These are phyloP conservation scores for Xylaria arbuscula DNA, from an alignment of 2,329 filamentous ascomycete species.

Conservation along the genomic window DNA sequence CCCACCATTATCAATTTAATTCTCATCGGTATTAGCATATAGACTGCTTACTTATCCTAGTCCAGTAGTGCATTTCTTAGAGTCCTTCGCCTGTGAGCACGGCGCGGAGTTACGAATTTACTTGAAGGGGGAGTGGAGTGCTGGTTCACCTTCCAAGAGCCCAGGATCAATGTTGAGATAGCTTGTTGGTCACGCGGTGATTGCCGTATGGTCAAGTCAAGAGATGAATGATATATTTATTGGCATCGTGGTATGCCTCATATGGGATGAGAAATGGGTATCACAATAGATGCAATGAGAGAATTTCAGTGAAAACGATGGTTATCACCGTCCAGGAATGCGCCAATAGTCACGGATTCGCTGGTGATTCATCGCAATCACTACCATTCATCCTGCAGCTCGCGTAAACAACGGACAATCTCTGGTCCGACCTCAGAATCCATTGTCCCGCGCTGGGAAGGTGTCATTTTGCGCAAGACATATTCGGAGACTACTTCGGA, in stretches of 20 bases:
- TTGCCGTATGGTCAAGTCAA: not conserved
- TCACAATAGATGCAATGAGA: conserved; percentile 4
- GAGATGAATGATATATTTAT: not conserved
- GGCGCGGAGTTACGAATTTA: not conserved
- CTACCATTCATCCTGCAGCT: conserved; percentile 56
- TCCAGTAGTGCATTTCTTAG: no score
- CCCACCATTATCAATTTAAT: no score
- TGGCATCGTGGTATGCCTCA: not conserved
- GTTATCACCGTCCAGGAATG: not conserved
- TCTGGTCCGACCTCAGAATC: conserved; percentile 63
- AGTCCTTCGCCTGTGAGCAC: no score
- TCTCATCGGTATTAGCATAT: no score
- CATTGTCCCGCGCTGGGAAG: conserved; percentile 62
- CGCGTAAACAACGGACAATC: conserved; percentile 62
- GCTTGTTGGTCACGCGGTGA: not conserved
- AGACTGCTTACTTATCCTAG: no score
- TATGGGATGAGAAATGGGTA: conserved; percentile 2
- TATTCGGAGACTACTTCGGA: conserved; percentile 76
- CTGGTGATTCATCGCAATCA: not conserved
- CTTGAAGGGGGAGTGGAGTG: not conserved
- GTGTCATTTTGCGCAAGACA: conserved; percentile 76
- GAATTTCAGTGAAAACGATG: not conserved
- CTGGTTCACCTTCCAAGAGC: not conserved
- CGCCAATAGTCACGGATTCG: not conserved
- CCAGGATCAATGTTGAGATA: no score